phyloP scores from a whole-genome alignment of 2,329 filamentous ascomycete species.

The Aschersonia sp. region DNA sequence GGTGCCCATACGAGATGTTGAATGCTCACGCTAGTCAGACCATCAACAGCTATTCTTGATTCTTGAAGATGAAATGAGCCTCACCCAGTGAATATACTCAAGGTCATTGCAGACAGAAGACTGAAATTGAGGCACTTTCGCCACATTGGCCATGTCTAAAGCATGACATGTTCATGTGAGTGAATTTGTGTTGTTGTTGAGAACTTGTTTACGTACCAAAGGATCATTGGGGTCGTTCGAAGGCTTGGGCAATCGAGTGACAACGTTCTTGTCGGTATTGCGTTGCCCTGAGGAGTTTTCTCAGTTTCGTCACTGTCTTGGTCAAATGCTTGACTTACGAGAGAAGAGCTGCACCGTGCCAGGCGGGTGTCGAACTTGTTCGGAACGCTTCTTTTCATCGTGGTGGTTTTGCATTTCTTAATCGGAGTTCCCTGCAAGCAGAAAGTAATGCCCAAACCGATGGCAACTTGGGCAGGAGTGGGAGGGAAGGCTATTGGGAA shows the following conservation, averaged over 20 bases:
- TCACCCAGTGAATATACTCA: constrained; percentile 11
- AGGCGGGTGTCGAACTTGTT: background rate
- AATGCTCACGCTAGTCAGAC: constrained; percentile 1
- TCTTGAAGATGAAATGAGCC: background rate
- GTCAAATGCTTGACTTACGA: background rate
- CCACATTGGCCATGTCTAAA: constrained; percentile 9
- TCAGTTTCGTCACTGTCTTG: background rate
- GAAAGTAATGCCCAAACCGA: too few relatives aligned
- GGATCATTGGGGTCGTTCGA: constrained; percentile 3
- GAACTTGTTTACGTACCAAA: constrained; percentile 1
- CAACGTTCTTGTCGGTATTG: background rate
- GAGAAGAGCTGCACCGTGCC: background rate
- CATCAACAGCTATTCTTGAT: background rate
- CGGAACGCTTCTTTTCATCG: too few relatives aligned
- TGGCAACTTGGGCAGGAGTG: too few relatives aligned
- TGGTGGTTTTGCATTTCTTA: too few relatives aligned
- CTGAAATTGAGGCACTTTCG: constrained; percentile 11
- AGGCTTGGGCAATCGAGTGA: background rate
- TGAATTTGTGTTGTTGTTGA: background rate
- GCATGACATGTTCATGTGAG: background rate
- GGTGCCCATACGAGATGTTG: constrained; percentile 10
- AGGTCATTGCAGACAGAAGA: constrained; percentile 8
- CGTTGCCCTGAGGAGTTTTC: background rate
- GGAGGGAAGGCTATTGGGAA: too few relatives aligned
- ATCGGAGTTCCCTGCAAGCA: too few relatives aligned